phyloP scores from a whole-genome alignment of 805 yeast genomes.

The Candida glaebosa region DNA sequence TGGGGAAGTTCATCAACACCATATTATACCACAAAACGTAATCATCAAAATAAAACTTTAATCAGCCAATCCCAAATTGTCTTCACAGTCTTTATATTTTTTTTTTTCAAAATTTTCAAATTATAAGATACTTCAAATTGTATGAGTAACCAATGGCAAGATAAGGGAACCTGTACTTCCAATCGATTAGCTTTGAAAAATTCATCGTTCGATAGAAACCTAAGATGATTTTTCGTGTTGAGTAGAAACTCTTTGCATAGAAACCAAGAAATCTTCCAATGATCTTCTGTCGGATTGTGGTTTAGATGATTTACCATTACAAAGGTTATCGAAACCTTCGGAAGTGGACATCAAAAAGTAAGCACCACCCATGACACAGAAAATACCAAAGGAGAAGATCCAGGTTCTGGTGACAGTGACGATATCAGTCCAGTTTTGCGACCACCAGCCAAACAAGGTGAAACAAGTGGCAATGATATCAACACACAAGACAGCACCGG shows the following conservation, averaged over 20 bases:
- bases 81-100: constrained; percentile 5
- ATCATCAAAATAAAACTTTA: neutral
- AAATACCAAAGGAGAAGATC: constrained; percentile 95
- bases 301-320: constrained; percentile 74
- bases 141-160: neutral
- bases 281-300: constrained; percentile 58
- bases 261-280: constrained; percentile 77
- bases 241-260: constrained; percentile 87
- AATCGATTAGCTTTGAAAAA: constrained; percentile 4
- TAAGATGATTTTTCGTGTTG: constrained; percentile 81
- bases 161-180: too few relatives aligned
- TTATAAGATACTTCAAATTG: neutral
- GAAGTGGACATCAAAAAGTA: constrained; percentile 90
- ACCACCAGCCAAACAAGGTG: constrained; percentile 96
- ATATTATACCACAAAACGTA: neutral
- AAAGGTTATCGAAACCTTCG: constrained; percentile 73
- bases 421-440: constrained; percentile 95
- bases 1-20: constrained; percentile 5
- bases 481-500: constrained; percentile 89
- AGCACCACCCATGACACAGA: constrained; percentile 95
- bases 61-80: neutral
- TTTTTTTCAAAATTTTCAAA: constrained; percentile 2
- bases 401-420: constrained; percentile 93
- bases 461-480: constrained; percentile 91
- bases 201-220: constrained; percentile 10